These are phyloP conservation scores for Podospora sp. DNA, from an alignment of 495 filamentous ascomycete species.

Conservation along the genomic window DNA sequence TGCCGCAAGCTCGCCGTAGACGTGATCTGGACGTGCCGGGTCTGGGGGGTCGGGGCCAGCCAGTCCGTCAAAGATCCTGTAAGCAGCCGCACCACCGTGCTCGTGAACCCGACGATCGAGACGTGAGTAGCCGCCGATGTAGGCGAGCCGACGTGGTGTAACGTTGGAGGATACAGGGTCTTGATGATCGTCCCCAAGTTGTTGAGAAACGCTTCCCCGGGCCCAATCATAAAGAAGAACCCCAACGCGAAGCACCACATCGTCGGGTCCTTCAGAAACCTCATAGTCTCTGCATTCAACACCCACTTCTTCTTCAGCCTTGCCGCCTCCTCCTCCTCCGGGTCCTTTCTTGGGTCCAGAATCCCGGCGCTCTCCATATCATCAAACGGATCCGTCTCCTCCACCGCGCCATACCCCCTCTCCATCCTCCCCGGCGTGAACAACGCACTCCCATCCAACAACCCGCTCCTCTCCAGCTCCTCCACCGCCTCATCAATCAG, in stretches of 20 bases:
- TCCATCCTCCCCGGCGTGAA: constrained; percentile 39
- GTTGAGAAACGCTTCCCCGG: constrained; percentile 96
- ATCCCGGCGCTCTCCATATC: constrained; percentile 41
- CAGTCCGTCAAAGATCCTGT: constrained; percentile 86
- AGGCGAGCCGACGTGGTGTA: constrained; percentile 47
- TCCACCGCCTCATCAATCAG: constrained; percentile 86
- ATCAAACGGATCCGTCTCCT: constrained; percentile 35
- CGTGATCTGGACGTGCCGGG: constrained; percentile 43
- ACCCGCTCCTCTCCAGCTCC: constrained; percentile 78
- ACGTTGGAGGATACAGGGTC: constrained; percentile 70
- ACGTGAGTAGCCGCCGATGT: constrained; percentile 85
- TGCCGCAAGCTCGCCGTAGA: constrained; percentile 29
- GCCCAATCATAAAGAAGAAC: constrained; percentile 92
- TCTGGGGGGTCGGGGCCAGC: constrained; percentile 68
- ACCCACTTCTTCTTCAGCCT: constrained; percentile 78
- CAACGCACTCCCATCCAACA: constrained; percentile 62
- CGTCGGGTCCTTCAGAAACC: constrained; percentile 81
- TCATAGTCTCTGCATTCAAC: constrained; percentile 81
- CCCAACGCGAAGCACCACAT: constrained; percentile 95
- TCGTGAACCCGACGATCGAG: constrained; percentile 85
- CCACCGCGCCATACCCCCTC: constrained; percentile 43
- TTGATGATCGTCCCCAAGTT: constrained; percentile 93
- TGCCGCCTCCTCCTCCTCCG: constrained; percentile 65
- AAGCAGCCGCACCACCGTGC: constrained; percentile 82
- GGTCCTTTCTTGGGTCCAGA: constrained; percentile 39